Evolutionary conservation across 345 rosid genomes (phyloP), one percentile per base, ranked within the genome.

Genomic region (Cardamine chenopodiifolia): DNA sequence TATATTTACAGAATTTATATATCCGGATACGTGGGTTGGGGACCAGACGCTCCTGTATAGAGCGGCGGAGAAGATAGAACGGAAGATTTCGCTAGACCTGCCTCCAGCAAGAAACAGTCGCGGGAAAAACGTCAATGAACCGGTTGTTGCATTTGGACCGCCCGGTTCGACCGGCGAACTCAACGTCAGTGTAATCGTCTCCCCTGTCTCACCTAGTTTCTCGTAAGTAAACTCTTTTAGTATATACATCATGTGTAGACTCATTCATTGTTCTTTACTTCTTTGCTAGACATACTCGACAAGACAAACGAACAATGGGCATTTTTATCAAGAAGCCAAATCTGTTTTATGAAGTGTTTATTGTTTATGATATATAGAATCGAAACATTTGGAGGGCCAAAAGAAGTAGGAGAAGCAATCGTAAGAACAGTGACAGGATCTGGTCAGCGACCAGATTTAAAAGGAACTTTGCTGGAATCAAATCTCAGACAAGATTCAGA

Each of bases 111-210:
- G 70, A 25, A 73, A 67, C 15, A 68, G 69, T 50, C 85, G 79
- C 45, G 79, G 83, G 52, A 83, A 62, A 72, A 86, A 80, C 10
- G 68, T 84, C 3, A 89, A 83, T 25, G 97, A 92, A 65, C 99
- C 99, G 8, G 78, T 80, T 42, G 84, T 82, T 39, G 97, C 97
- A 45, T 95, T 90, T 68, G 97, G 96, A 35, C 99, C 97, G 0
- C 97, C 97, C 4, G 90, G 92, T 52, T 90, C 97, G 12, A 86
- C 67, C 29, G 96, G 97, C 0, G 97, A 95, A 90, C 93, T 89
- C 71, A 95, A 95, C 13, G 93, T 95, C 22, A 90, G 97, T 61
- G 92, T 90, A 72, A 86, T 95, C 15, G 97, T 86, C 66, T 92
- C 99, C 7, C 84, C 85, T 5, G 92, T 90, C 62, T 84, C 92